These are phyloP conservation scores for Purpureocillium takamizusanense DNA, from an alignment of 2,329 filamentous ascomycete genomes.

Conservation along the genomic window DNA sequence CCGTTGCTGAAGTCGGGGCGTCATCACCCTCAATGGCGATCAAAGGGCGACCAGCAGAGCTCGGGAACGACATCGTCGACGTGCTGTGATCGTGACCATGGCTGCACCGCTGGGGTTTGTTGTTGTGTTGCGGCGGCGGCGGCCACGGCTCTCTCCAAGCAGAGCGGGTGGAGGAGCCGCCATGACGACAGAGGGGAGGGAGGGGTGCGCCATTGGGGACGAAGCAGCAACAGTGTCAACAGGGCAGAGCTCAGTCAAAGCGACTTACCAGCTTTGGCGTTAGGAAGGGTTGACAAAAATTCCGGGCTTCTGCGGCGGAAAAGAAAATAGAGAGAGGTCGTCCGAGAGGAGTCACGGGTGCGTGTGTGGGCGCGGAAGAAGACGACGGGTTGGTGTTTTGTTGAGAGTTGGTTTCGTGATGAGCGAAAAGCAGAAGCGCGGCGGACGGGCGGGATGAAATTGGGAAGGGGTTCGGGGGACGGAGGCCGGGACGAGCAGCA, in stretches of 20 bases:
- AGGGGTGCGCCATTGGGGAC: constrained; percentile 13
- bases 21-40: not conserved
- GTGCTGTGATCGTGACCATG: not conserved
- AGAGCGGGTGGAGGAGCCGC: constrained; percentile 13
- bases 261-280: constrained; percentile 4
- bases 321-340: constrained; percentile 1
- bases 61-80: not conserved
- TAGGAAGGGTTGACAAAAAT: not conserved
- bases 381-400: constrained; percentile 10
- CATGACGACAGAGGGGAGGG: constrained; percentile 32
- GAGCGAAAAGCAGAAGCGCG: constrained; percentile 18
- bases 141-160: not conserved
- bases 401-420: constrained; percentile 20
- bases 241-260: not conserved
- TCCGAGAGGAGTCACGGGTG: constrained; percentile 7
- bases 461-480: constrained; percentile 19
- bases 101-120: not conserved
- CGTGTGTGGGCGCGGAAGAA: constrained; percentile 8
- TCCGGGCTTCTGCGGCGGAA: not conserved
- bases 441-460: constrained; percentile 16
- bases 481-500: constrained; percentile 11
- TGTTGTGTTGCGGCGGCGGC: not conserved
- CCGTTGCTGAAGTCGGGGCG: not conserved
- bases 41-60: not conserved
- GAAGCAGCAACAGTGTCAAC: constrained; percentile 6